A percentile compares a stretch with the other conserved stretches of the same genome.
These are phyloP conservation scores for Cryptococcus jaspeensis DNA, from an alignment of 1,284 basidiomycete species.

Conservation along the genomic window DNA sequence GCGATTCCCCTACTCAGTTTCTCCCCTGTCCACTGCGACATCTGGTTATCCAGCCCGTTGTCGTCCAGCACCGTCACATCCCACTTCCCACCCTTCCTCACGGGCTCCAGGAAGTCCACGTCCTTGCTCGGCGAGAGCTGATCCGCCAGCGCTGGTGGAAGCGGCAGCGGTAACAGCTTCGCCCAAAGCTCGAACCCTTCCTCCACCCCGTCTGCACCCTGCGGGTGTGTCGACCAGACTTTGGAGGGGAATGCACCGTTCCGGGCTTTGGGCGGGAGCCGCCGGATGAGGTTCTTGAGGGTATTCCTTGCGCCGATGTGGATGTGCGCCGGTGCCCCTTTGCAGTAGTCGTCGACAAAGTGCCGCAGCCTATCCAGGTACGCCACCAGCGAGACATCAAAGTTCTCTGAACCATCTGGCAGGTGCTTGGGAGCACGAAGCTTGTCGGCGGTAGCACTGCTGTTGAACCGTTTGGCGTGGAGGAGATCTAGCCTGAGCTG, in stretches of 20 bases:
- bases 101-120: slow-evolving; percentile 11
- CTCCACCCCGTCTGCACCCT: slow-evolving; percentile 8
- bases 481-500: slow-evolving; percentile 4
- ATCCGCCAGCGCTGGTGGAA: slow-evolving; percentile 4
- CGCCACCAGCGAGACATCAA: slow-evolving; percentile 3
- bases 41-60: slow-evolving; percentile 22
- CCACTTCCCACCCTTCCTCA: slow-evolving; percentile 21
- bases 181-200: slow-evolving; percentile 29
- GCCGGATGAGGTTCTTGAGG: slow-evolving; percentile 7
- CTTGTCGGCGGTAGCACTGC: slow-evolving; percentile 3
- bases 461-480: slow-evolving; percentile 3
- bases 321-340: slow-evolving; percentile 3
- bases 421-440: slow-evolving; percentile 9
- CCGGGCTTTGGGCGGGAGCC: slow-evolving; percentile 2
- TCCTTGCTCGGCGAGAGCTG: background rate
- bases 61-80: slow-evolving; percentile 26
- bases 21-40: slow-evolving; percentile 31
- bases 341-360: slow-evolving; percentile 11
- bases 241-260: slow-evolving; percentile 6
- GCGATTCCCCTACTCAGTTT: slow-evolving; percentile 12
- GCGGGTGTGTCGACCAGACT: slow-evolving; percentile 18
- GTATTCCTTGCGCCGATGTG: slow-evolving; percentile 7
- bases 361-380: slow-evolving; percentile 7
- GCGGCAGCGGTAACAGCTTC: slow-evolving; percentile 22
- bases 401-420: slow-evolving; percentile 11